phyloP scores from a whole-genome alignment of 495 filamentous ascomycete species.

The Neurospora sp. region DNA sequence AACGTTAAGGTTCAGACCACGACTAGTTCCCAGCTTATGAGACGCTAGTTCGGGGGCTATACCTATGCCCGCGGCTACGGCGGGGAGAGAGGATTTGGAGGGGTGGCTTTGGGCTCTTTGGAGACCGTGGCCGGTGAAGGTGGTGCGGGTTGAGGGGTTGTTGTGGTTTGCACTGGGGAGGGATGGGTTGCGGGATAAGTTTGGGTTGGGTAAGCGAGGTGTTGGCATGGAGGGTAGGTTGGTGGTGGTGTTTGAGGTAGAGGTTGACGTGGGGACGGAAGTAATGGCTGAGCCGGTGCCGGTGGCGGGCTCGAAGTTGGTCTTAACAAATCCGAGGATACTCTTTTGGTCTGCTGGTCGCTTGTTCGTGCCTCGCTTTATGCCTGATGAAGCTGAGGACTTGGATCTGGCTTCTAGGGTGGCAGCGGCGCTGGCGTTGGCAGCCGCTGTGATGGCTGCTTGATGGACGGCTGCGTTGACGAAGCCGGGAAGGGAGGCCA shows the following conservation, averaged over 20 bases:
- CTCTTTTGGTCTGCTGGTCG: conserved; percentile 31
- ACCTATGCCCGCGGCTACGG: conserved; percentile 11
- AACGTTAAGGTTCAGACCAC: conserved; percentile 3
- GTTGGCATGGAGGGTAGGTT: neutral
- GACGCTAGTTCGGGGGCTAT: conserved; percentile 25
- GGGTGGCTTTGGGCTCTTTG: conserved; percentile 2
- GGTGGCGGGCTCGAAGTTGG: conserved; percentile 3
- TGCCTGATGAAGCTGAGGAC: conserved; percentile 2
- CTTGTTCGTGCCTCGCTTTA: conserved; percentile 16
- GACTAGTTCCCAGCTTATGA: conserved; percentile 27
- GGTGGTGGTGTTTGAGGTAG: neutral
- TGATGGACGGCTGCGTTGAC: conserved; percentile 33
- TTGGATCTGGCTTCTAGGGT: conserved; percentile 10
- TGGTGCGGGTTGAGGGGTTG: neutral
- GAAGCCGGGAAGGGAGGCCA: conserved; percentile 30
- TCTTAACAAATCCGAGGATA: conserved; percentile 24
- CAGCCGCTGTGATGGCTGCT: conserved; percentile 20
- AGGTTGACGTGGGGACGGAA: neutral
- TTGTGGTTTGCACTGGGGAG: neutral
- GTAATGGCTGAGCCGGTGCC: neutral
- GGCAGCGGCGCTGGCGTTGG: conserved; percentile 13
- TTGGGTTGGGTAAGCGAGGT: neutral
- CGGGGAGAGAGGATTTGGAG: neutral
- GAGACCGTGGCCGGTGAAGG: neutral
- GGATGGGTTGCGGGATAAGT: neutral